Evolutionary conservation across 2,329 filamentous ascomycete genomes (phyloP), one percentile per base, ranked within the genome.

Genomic region (Colletotrichum graminicola): DNA sequence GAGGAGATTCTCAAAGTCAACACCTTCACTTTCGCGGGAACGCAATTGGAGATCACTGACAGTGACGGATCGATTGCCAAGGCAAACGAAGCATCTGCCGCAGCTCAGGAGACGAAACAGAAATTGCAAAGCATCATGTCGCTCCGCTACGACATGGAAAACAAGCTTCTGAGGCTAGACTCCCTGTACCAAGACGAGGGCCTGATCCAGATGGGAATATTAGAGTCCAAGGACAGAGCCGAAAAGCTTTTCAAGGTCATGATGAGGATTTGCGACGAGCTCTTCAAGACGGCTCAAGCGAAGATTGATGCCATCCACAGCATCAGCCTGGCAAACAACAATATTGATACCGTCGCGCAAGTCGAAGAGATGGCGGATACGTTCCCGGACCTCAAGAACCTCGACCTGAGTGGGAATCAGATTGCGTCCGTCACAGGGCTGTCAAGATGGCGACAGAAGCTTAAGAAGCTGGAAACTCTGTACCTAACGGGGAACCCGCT

Each of bases 201-300:
- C 69, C 87, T 98, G 5, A 85, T 90, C 65, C 85, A 88, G 52
- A 90, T 94, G 81, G 93, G 93, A 47, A 92, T 95, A 77, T 94
- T 97, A 79, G 88, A 90, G 73, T 89, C 85, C 71, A 89, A 88
- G 70, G 90, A 91, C 4, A 91, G 91, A 1, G 90, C 93, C 56
- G 89, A 92, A 74, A 99, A 98, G 80, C 93, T 97, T 73, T 98
- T 98, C 82, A 93, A 93, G 63, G 95, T 93, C 1, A 86, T 98
- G 73, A 97, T 98, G 93, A 90, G 90, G 71, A 91, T 98, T 57
- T 94, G 93, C 79, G 91, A 97, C 64, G 84, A 89, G 72, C 88
- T 92, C 23, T 97, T 97, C 83, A 91, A 92, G 75, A 91, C 88
- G 2, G 79, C 88, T 16, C 86, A 91, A 72, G 91, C 92, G 61